Percentiles rank a stretch among this genome's conserved stretches.
Evolutionary conservation across 2,329 filamentous ascomycete species (phyloP).

Genomic region (Botrytis byssoidea): DNA sequence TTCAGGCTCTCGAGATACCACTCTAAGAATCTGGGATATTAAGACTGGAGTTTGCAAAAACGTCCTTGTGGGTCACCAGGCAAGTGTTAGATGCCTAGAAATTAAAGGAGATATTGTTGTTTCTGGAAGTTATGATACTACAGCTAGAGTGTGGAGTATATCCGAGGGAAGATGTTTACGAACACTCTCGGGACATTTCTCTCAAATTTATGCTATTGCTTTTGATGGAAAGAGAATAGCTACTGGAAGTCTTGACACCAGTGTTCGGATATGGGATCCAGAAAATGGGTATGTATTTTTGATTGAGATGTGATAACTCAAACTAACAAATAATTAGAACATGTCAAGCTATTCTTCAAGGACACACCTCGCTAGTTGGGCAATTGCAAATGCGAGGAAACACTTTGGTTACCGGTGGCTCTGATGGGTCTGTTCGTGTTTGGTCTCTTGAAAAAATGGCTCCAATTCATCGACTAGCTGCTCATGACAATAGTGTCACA

Average conservation of each 20-base stretch:
- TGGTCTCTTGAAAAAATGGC: conserved; percentile 92
- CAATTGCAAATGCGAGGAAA: conserved; percentile 95
- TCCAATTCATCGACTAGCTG: conserved; percentile 89
- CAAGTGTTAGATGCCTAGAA: conserved; percentile 90
- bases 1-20: conserved; percentile 93
- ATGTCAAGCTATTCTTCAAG: conserved; percentile 84
- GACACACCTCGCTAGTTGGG: conserved; percentile 93
- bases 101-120: conserved; percentile 96
- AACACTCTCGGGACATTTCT: conserved; percentile 91
- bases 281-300: conserved; percentile 66
- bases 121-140: conserved; percentile 98
- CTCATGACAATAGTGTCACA: conserved; percentile 97
- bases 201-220: conserved; percentile 97
- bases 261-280: conserved; percentile 95
- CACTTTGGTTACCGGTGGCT: conserved; percentile 92
- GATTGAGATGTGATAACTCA: conserved; percentile 29
- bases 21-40: conserved; percentile 92
- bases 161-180: conserved; percentile 90
- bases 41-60: conserved; percentile 83
- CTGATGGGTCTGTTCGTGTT: conserved; percentile 91
- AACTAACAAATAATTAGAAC: conserved; percentile 39
- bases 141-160: conserved; percentile 96
- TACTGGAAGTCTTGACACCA: conserved; percentile 94
- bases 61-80: conserved; percentile 90
- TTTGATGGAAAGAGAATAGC: conserved; percentile 93